phyloP scores from a whole-genome alignment of 768 basidiomycete species.

The Boletus subparvulus region DNA sequence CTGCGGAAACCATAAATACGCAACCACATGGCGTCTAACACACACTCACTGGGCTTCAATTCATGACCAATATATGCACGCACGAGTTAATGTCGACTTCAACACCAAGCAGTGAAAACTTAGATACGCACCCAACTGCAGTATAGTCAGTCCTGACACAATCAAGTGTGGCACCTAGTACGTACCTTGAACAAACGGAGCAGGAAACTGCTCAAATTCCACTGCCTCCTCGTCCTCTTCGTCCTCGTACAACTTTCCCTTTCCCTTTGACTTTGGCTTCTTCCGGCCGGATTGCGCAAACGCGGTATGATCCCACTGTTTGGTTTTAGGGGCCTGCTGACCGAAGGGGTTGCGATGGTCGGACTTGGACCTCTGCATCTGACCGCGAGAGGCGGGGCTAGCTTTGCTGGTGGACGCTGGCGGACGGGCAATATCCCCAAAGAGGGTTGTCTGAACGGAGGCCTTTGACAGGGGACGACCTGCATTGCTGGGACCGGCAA shows the following conservation, averaged over 20 bases:
- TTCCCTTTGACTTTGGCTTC: conserved; percentile 54
- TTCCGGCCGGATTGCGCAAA: conserved; percentile 81
- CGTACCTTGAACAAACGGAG: conserved; percentile 70
- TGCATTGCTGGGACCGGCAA: conserved; percentile 38
- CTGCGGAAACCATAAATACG: conserved; percentile 35
- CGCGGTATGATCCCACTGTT: conserved; percentile 88
- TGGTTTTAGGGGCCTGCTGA: conserved; percentile 62
- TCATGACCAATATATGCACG: not conserved
- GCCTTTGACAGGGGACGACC: conserved; percentile 31
- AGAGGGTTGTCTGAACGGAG: conserved; percentile 64
- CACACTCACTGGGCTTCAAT: conserved; percentile 32
- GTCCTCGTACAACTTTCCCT: conserved; percentile 52
- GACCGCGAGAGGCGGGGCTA: conserved; percentile 29
- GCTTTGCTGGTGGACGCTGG: conserved; percentile 33
- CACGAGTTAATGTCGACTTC: conserved; percentile 5
- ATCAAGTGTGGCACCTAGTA: conserved; percentile 10
- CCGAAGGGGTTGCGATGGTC: conserved; percentile 44
- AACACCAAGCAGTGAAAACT: not conserved
- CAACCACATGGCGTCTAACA: not conserved
- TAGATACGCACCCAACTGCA: conserved; percentile 52
- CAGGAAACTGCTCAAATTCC: conserved; percentile 84
- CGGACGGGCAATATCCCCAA: conserved; percentile 53
- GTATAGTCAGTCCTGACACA: conserved; percentile 10
- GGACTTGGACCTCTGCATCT: conserved; percentile 45
- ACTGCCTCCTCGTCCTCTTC: conserved; percentile 58